These are phyloP conservation scores for Corchorus olitorius DNA, from an alignment of 345 rosid genomes.

Conservation along the genomic window DNA sequence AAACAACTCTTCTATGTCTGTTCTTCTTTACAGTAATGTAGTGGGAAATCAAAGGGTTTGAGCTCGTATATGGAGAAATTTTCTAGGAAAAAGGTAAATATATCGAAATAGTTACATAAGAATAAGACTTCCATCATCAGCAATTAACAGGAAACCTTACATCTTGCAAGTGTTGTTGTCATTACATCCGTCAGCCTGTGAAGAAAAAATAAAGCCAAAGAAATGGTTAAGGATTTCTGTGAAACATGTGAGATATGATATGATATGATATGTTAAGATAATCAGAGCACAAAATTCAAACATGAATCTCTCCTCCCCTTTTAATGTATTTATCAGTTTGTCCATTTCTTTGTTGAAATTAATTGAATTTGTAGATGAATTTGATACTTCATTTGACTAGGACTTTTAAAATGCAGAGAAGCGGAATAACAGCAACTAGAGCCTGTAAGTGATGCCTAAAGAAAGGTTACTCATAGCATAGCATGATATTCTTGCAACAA, in stretches of 20 bases:
- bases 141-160: conserved; percentile 27
- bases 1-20: not conserved
- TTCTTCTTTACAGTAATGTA: not conserved
- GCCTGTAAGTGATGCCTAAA: not conserved
- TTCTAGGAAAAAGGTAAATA: not conserved
- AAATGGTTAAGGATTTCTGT: not conserved
- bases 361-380: not conserved
- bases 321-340: not conserved
- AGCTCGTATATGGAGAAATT: not conserved
- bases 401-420: not conserved
- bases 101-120: not conserved
- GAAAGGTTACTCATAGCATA: not conserved
- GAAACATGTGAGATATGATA: not conserved
- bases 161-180: conserved; percentile 53
- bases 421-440: not conserved
- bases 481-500: not conserved
- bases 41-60: not conserved
- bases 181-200: conserved; percentile 60
- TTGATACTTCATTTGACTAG: not conserved
- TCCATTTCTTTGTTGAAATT: not conserved
- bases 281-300: not conserved
- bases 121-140: not conserved
- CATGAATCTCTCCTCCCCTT: not conserved
- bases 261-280: not conserved
- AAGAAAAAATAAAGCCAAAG: conserved; percentile 11